phyloP scores from a whole-genome alignment of 305 asterid genomes.

The Fraxinus ornus region DNA sequence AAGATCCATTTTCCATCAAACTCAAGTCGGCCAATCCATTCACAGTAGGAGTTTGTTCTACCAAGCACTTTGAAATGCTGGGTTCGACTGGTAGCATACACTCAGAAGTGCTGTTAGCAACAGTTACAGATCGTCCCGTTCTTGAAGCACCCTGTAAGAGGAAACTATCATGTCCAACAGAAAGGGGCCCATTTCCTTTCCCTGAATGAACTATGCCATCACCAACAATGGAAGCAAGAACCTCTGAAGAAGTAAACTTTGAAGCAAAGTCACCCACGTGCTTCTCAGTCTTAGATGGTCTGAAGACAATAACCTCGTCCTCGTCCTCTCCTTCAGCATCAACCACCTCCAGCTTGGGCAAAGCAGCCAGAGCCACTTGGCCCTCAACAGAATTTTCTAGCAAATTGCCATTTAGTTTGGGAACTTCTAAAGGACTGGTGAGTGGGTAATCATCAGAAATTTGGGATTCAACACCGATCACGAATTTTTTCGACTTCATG shows the following conservation, averaged over 20 bases:
- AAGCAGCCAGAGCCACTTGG: slow-evolving; percentile 17
- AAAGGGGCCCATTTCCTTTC: slow-evolving; percentile 37
- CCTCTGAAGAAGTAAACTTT: slow-evolving; percentile 34
- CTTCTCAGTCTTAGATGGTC: slow-evolving; percentile 67
- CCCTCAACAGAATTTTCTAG: slow-evolving; percentile 32
- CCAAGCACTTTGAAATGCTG: slow-evolving; percentile 47
- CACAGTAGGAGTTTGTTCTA: slow-evolving; percentile 40
- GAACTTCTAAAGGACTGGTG: slow-evolving; percentile 31
- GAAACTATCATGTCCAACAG: slow-evolving; percentile 46
- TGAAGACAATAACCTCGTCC: slow-evolving; percentile 85
- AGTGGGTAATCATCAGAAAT: slow-evolving; percentile 48
- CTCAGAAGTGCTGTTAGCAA: slow-evolving; percentile 39
- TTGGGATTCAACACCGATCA: slow-evolving; percentile 62
- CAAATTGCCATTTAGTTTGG: slow-evolving; percentile 30
- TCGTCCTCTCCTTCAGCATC: slow-evolving; percentile 62
- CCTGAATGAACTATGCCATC: slow-evolving; percentile 32
- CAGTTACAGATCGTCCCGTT: slow-evolving; percentile 37
- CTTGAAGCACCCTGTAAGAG: slow-evolving; percentile 42
- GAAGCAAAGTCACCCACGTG: slow-evolving; percentile 46
- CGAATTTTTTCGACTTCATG: slow-evolving; percentile 54
- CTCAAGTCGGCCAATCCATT: slow-evolving; percentile 54
- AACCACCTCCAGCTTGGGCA: slow-evolving; percentile 33
- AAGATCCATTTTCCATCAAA: slow-evolving; percentile 51
- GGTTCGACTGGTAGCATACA: slow-evolving; percentile 49
- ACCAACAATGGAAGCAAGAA: slow-evolving; percentile 38